Evolutionary conservation across 352 stramenopile genomes (phyloP).

Genomic region (Pilasporangium apinafurcum): DNA sequence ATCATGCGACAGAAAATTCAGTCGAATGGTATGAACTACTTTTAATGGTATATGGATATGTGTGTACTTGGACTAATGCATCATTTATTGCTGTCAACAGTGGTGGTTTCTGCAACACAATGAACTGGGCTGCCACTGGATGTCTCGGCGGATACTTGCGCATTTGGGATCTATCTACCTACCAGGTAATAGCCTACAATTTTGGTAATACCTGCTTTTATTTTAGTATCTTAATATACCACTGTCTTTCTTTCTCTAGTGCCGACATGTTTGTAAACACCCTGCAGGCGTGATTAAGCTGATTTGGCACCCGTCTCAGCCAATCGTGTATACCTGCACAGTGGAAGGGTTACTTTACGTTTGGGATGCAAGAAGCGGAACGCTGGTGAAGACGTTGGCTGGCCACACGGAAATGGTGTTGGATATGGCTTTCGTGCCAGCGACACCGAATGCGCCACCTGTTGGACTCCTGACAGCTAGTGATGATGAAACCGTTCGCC

Average conservation of each 20-base stretch:
- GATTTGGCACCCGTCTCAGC: slow-evolving; percentile 83
- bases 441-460: slow-evolving; percentile 26
- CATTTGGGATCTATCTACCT: slow-evolving; percentile 93
- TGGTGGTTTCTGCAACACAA: slow-evolving; percentile 91
- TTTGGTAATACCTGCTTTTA: not conserved
- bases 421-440: slow-evolving; percentile 78
- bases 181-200: slow-evolving; percentile 40
- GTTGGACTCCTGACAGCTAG: slow-evolving; percentile 68
- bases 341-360: slow-evolving; percentile 88
- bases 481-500: slow-evolving; percentile 76
- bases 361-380: slow-evolving; percentile 87
- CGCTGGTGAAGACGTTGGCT: slow-evolving; percentile 64
- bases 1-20: slow-evolving; percentile 66
- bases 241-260: slow-evolving; percentile 27
- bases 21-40: slow-evolving; percentile 65
- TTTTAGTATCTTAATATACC: not conserved
- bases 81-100: slow-evolving; percentile 19
- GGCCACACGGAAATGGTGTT: slow-evolving; percentile 91
- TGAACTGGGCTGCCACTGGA: slow-evolving; percentile 94
- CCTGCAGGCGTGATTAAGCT: slow-evolving; percentile 88
- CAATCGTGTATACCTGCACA: slow-evolving; percentile 81
- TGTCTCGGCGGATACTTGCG: slow-evolving; percentile 93
- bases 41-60: slow-evolving; percentile 1
- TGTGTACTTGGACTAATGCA: not conserved
- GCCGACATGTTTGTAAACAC: slow-evolving; percentile 84